Evolutionary conservation across 352 stramenopile species (phyloP), one percentile per base, ranked within the genome.

Genomic region (Pythium vanterpoolii): DNA sequence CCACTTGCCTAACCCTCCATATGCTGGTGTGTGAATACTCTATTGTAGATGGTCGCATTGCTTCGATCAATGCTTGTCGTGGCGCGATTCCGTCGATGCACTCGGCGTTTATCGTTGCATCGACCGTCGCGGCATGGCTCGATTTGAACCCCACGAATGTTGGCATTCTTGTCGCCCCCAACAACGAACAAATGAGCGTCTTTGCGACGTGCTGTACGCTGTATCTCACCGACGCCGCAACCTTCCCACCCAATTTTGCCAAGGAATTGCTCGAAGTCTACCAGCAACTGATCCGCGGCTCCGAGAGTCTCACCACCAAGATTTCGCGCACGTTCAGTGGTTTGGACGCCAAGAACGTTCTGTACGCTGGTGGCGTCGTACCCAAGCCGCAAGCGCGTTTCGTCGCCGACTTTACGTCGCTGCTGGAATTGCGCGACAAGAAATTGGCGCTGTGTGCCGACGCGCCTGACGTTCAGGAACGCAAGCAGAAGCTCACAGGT

Each of bases 171-270:
- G 60, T 95, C 9, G 83, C 86, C 0, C 86, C 86, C 0, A 93
- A 90, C 62, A 91, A 93, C 39, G 83, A 95, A 34, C 86, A 95
- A 57, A 89, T 93, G 74, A 93, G 82, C 55, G 78, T 95, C 5
- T 95, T 92, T 70, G 77, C 84, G n/a, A 92, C 86, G 1, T 95
- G 86, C 57, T 93, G 82, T 44, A 84, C 86, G 33, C 62, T 95
- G 0, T 95, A 95, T 47, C 82, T 79, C 46, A 90, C 80, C 0
- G 77, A 89, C 27, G 77, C 75, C 13, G 74, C 60, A 6, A 79
- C 71, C 1, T 90, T 89, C 31, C 84, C 84, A 14, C 73, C 83
- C 45, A 88, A 79, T 43, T 89, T 91, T 66, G 73, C 71, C 16
- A 77, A 79, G 19, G 82, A 93, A 39, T 55, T 93, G 7, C 77